A percentile compares a stretch with the other conserved stretches of the same genome.
Evolutionary conservation across 805 yeast genomes (phyloP).

Genomic region (Grigorovia transvaalensis): DNA sequence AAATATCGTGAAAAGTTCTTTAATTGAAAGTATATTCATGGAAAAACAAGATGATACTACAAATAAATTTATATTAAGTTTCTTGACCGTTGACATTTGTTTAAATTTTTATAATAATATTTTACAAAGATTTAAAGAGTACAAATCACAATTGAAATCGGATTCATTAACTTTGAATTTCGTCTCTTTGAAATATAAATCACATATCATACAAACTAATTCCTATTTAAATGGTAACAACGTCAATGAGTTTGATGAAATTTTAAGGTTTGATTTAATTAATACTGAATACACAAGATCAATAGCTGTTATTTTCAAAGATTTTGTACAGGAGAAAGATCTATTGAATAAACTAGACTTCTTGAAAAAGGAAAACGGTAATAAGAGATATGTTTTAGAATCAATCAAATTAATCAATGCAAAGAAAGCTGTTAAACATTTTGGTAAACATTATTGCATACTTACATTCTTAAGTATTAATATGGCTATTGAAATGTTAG

Average conservation of each 20-base stretch:
- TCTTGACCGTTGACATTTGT: slow-evolving; percentile 28
- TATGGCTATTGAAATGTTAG: slow-evolving; percentile 20
- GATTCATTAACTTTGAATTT: slow-evolving; percentile 30
- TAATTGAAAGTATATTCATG: slow-evolving; percentile 48
- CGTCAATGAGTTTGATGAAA: slow-evolving; percentile 4
- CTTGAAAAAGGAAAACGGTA: slow-evolving; percentile 5
- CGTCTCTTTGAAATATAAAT: slow-evolving; percentile 21
- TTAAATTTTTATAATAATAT: slow-evolving; percentile 31
- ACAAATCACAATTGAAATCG: slow-evolving; percentile 31
- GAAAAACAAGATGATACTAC: slow-evolving; percentile 28
- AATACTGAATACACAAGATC: slow-evolving; percentile 23
- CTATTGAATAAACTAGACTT: slow-evolving; percentile 9
- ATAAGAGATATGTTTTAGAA: slow-evolving; percentile 22
- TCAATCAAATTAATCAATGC: slow-evolving; percentile 16
- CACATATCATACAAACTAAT: slow-evolving; percentile 29
- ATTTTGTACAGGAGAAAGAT: slow-evolving; percentile 6
- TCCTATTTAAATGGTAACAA: not conserved
- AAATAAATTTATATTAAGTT: slow-evolving; percentile 20
- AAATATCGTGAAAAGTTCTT: slow-evolving; percentile 44
- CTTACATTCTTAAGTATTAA: slow-evolving; percentile 20
- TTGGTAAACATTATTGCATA: slow-evolving; percentile 16
- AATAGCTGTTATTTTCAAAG: slow-evolving; percentile 14
- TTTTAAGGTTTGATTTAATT: not conserved
- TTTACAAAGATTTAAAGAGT: slow-evolving; percentile 29
- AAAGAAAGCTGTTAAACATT: slow-evolving; percentile 7